Conservation (phyloP, 768 basidiomycete genomes). For the Kwoniella heveanensis region DNA sequence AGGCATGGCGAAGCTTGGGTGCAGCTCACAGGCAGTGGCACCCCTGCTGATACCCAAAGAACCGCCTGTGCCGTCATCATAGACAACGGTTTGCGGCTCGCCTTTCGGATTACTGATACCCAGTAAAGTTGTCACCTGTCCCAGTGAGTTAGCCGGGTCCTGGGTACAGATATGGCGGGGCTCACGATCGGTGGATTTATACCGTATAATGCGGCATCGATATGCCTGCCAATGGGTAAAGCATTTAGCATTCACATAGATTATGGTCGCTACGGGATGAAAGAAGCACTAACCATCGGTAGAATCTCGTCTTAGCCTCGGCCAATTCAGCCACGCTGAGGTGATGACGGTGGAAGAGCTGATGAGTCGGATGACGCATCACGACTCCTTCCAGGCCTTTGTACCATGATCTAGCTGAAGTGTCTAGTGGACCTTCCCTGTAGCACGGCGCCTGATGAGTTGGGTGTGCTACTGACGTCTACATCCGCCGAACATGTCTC, state of each 20-base stretch:
- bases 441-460: too few species aligned
- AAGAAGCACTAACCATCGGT: constrained; percentile 6
- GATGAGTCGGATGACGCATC: constrained; percentile 11
- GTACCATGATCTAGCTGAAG: neutral
- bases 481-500: too few species aligned
- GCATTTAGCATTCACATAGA: too few species aligned
- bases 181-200: constrained; percentile 7
- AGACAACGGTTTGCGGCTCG: constrained; percentile 4
- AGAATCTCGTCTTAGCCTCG: constrained; percentile 15
- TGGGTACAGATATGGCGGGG: too few species aligned
- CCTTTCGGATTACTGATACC: constrained; percentile 12
- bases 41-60: constrained; percentile 4
- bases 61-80: constrained; percentile 19
- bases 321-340: constrained; percentile 2
- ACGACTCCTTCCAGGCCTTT: constrained; percentile 1
- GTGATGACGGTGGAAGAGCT: constrained; percentile 13
- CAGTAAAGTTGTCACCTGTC: constrained; percentile 10
- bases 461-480: too few species aligned
- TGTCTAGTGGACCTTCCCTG: constrained; percentile 12
- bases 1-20: neutral
- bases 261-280: too few species aligned
- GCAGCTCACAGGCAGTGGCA: constrained; percentile 13
- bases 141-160: too few species aligned
- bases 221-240: constrained; percentile 19
- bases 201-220: constrained; percentile 17